Evolutionary conservation across 2,329 filamentous ascomycete species (phyloP).

Genomic region (Pestalotiopsis sp.): DNA sequence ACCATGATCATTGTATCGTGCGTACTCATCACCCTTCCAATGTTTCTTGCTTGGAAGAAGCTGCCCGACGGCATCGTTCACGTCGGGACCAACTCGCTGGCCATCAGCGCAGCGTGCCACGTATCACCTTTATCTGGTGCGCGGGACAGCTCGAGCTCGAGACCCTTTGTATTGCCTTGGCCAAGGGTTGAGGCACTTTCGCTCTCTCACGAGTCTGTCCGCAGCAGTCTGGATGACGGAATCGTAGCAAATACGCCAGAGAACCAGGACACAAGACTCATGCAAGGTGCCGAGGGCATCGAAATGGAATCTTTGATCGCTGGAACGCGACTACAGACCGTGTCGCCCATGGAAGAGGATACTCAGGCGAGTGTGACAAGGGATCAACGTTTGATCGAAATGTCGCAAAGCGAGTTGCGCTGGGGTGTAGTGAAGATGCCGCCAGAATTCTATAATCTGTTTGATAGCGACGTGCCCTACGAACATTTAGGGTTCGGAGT

Average conservation of each 20-base stretch:
- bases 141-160: background rate
- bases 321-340: background rate
- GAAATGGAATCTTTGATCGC: background rate
- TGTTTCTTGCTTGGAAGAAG: constrained; percentile 16
- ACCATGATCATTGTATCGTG: constrained; percentile 15
- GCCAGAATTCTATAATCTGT: background rate
- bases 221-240: background rate
- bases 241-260: background rate
- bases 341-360: background rate
- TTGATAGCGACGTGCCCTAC: background rate
- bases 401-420: background rate
- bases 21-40: constrained; percentile 8
- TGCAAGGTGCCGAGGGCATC: background rate
- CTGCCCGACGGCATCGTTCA: constrained; percentile 20
- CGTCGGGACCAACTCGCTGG: constrained; percentile 24
- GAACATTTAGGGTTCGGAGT: background rate
- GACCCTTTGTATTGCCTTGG: background rate
- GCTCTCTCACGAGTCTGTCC: too few relatives aligned
- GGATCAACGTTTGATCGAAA: background rate
- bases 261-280: background rate
- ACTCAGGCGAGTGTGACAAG: background rate
- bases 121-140: constrained; percentile 14
- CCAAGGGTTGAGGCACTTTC: background rate
- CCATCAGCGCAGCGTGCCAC: constrained; percentile 25
- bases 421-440: background rate